Conservation (phyloP, 148 eudicot genomes). For the Drosera capensis region DNA sequence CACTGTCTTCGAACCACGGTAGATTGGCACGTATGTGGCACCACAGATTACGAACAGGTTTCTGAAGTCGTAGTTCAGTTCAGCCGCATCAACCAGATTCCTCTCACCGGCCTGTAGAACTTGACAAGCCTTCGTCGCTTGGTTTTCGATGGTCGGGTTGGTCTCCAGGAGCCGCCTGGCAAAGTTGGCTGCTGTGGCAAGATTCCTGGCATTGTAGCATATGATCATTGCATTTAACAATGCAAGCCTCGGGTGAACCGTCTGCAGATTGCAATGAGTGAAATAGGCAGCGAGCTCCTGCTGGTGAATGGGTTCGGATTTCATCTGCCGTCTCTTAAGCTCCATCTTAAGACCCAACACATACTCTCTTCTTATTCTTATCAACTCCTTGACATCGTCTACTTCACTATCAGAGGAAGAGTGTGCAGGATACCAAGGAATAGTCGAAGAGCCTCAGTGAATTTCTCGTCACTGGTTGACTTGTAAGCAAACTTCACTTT, state of each 20-base stretch:
- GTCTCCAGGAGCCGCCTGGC: slow-evolving; percentile 74
- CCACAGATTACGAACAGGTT: slow-evolving; percentile 91
- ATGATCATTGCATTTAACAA: slow-evolving; percentile 59
- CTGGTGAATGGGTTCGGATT: slow-evolving; percentile 62
- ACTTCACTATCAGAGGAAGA: slow-evolving; percentile 83
- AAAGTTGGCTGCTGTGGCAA: slow-evolving; percentile 63
- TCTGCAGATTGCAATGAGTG: slow-evolving; percentile 83
- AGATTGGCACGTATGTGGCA: slow-evolving; percentile 73
- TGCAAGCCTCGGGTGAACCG: slow-evolving; percentile 73
- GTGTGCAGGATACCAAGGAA: slow-evolving; percentile 63
- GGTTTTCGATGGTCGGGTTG: slow-evolving; percentile 57
- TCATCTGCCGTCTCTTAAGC: slow-evolving; percentile 58
- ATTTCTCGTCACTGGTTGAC: slow-evolving; percentile 60
- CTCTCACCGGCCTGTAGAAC: slow-evolving; percentile 71
- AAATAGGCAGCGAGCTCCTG: slow-evolving; percentile 95
- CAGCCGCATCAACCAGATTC: slow-evolving; percentile 56
- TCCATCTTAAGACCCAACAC: slow-evolving; percentile 84
- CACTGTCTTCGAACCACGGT: slow-evolving; percentile 68
- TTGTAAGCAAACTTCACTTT: slow-evolving; percentile 64
- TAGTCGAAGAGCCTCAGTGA: slow-evolving; percentile 57
- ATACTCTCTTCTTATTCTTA: slow-evolving; percentile 70
- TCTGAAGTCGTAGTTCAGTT: slow-evolving; percentile 86
- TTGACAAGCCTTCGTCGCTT: slow-evolving; percentile 56
- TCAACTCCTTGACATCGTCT: slow-evolving; percentile 84
- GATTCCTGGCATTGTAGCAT: slow-evolving; percentile 54